phyloP scores from a whole-genome alignment of 768 basidiomycete genomes.

The Gelatoporia subvermispora region DNA sequence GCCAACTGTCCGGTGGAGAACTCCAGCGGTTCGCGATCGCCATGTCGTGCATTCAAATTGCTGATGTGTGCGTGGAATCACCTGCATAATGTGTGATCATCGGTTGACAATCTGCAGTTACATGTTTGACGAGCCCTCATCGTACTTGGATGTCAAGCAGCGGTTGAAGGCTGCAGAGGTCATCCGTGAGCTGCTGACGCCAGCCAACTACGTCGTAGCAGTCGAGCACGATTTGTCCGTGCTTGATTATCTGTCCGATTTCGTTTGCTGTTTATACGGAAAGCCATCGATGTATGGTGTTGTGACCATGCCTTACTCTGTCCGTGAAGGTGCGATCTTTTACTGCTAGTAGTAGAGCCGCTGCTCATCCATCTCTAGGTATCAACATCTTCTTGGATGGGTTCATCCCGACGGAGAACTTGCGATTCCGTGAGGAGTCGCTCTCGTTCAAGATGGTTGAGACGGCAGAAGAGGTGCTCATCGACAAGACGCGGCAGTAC shows the following conservation, averaged over 20 bases:
- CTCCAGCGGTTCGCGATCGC: slow-evolving; percentile 98
- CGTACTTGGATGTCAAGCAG: slow-evolving; percentile 95
- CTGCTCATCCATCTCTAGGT: slow-evolving; percentile 40
- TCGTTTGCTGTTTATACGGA: slow-evolving; percentile 96
- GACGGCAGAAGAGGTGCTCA: slow-evolving; percentile 83
- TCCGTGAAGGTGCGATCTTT: slow-evolving; percentile 76
- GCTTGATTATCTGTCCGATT: slow-evolving; percentile 97
- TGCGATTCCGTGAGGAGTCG: slow-evolving; percentile 95
- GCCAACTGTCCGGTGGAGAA: slow-evolving; percentile 92
- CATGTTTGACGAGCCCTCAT: slow-evolving; percentile 99
- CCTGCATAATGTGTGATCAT: background rate
- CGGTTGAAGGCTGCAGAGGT: slow-evolving; percentile 92
- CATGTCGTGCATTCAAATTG: slow-evolving; percentile 90
- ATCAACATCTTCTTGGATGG: slow-evolving; percentile 99
- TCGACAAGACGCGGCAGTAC: slow-evolving; percentile 86
- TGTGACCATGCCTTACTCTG: slow-evolving; percentile 97
- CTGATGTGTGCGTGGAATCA: slow-evolving; percentile 75
- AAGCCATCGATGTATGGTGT: slow-evolving; percentile 98
- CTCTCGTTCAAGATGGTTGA: slow-evolving; percentile 97
- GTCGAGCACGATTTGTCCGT: slow-evolving; percentile 99
- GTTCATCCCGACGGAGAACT: slow-evolving; percentile 96
- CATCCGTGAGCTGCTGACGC: slow-evolving; percentile 79
- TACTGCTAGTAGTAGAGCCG: background rate
- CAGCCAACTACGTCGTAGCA: slow-evolving; percentile 89
- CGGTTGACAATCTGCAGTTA: slow-evolving; percentile 46